Base-by-base conservation (phyloP, 495 filamentous ascomycete species). In the Terfezia claveryi region DNA sequence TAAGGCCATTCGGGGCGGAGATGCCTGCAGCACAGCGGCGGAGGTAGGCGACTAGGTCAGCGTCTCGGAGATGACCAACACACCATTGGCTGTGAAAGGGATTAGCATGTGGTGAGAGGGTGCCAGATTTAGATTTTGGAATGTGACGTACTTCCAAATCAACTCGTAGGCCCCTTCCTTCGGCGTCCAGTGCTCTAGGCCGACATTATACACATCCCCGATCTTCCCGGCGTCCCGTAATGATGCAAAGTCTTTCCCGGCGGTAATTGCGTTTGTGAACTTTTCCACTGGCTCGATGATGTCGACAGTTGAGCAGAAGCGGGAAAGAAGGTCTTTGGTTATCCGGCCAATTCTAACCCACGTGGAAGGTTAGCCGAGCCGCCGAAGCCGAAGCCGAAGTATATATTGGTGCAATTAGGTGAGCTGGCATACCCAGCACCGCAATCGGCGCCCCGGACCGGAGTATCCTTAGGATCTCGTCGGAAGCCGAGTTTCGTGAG, bases 21-120 rank as follows among this genome's bases (percentile, higher is more conserved):
- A 92, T 56, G 0, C 71, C 75, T 0, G 61, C 59, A 0, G 50
- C 50, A 62, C 85, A 85, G 38, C 81, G 71, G 58, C 67, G 55
- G 10, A 94, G 67, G 56, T 81, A 93, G 12, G 64, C 71, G 20
- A 79, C 75, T 20, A 95, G 65, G 67, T 93, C 79, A 38, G 61
- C 62, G 69, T 94, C 89, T n/a, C 79, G 88, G 53, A 95, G 68
- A 64, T 94, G 82, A 14, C 86, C 85, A n/a, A 92, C 68, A 69
- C 87, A 95, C 87, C 87, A 94, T 68, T 95, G 89, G 51, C 77
- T 83, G 75, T 79, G 82, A 60, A 83, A 71, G 49, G 82, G 60
- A 57, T 79, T 73, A 56, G 76, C n/a, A 12, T 14, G 44, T 49
- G 14, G 44, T 20, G 14, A 14, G 44, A 20, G 44, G 9, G 14